phyloP scores from a whole-genome alignment of 2,329 filamentous ascomycete species.

The Microdochium paspali region DNA sequence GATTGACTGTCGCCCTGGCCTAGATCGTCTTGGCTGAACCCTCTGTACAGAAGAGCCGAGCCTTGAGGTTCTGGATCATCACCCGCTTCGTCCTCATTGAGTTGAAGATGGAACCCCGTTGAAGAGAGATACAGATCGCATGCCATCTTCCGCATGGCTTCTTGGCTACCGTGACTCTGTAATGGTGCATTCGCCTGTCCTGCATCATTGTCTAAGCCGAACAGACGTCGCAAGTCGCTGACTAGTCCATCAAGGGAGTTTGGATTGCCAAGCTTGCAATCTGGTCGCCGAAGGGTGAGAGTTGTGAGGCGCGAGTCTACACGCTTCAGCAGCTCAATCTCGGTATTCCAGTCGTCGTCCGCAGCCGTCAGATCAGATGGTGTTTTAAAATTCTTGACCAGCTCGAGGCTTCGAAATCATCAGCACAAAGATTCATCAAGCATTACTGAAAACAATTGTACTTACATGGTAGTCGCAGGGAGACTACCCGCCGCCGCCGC shows the following conservation, averaged over 20 bases:
- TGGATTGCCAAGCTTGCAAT: conserved; percentile 4
- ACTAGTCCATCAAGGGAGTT: conserved; percentile 12
- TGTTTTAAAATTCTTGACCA: conserved; percentile 2
- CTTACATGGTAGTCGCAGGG: background rate
- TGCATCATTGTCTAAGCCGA: conserved; percentile 1
- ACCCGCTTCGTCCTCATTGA: background rate
- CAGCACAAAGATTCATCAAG: background rate
- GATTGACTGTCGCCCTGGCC: conserved; percentile 11
- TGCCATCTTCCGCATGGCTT: conserved; percentile 12
- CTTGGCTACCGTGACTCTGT: conserved; percentile 3
- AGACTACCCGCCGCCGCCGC: conserved; percentile 1
- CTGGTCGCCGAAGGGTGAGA: conserved; percentile 8
- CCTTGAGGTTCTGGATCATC: no score
- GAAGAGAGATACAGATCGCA: conserved; percentile 18
- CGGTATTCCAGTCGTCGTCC: conserved; percentile 12
- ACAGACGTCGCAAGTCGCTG: conserved; percentile 7
- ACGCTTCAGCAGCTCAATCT: conserved; percentile 13
- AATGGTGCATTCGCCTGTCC: conserved; percentile 1
- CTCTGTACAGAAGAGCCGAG: background rate
- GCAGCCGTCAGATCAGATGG: conserved; percentile 7
- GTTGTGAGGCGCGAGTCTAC: conserved; percentile 10
- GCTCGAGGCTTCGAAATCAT: background rate
- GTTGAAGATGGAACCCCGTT: conserved; percentile 4
- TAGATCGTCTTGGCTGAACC: background rate
- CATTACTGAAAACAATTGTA: background rate